Evolutionary conservation across 768 basidiomycete species (phyloP).

Genomic region (Tulasnella sp.): DNA sequence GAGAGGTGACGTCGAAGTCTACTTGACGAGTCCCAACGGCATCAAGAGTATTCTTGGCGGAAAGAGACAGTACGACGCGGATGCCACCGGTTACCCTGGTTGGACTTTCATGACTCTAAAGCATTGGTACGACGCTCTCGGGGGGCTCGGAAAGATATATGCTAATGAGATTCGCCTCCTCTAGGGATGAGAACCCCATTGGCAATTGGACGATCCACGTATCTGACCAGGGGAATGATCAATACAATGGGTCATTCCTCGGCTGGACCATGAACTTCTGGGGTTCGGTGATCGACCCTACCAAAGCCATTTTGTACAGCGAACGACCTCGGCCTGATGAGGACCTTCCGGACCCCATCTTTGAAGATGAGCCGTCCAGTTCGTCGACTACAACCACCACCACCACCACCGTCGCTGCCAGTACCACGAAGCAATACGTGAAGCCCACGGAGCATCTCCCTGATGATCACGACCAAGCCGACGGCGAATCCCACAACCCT

Average conservation of each 20-base stretch:
- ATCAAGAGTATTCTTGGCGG: slow-evolving; percentile 76
- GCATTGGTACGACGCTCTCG: slow-evolving; percentile 62
- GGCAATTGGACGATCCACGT: slow-evolving; percentile 88
- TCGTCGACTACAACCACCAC: slow-evolving; percentile 26
- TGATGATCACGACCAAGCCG: slow-evolving; percentile 66
- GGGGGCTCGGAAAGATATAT: not conserved
- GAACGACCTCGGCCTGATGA: slow-evolving; percentile 19
- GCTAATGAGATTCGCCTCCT: not conserved
- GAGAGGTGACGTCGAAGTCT: slow-evolving; percentile 89
- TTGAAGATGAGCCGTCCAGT: slow-evolving; percentile 19
- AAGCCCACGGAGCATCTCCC: slow-evolving; percentile 87
- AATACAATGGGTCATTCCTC: slow-evolving; percentile 54
- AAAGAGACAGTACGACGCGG: slow-evolving; percentile 52
- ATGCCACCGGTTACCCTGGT: slow-evolving; percentile 63
- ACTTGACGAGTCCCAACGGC: slow-evolving; percentile 73
- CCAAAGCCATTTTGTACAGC: slow-evolving; percentile 46
- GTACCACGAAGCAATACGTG: slow-evolving; percentile 47
- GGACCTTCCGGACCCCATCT: not conserved
- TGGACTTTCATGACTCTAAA: slow-evolving; percentile 99
- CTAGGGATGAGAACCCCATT: slow-evolving; percentile 83
- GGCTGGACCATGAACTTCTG: slow-evolving; percentile 91
- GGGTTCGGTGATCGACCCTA: slow-evolving; percentile 73
- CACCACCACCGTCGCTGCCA: slow-evolving; percentile 25
- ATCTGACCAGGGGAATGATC: slow-evolving; percentile 57
- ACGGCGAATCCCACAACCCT: slow-evolving; percentile 71